Percentiles rank a stretch among this genome's conserved stretches.
Evolutionary conservation across 2,329 filamentous ascomycete species (phyloP).

Genomic region (Sporothrix dimorphospora): DNA sequence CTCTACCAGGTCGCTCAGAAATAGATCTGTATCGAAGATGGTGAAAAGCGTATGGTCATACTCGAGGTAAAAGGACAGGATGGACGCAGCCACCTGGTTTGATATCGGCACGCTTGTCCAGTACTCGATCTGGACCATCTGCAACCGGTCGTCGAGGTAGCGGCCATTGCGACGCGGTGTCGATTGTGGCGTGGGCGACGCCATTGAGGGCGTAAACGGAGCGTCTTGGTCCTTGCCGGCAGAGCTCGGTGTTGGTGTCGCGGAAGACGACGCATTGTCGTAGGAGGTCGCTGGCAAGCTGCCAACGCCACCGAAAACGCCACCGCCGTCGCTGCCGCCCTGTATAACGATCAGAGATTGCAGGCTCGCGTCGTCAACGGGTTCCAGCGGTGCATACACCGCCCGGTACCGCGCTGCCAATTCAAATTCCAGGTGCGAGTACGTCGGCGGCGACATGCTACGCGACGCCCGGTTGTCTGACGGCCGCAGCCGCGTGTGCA

Average conservation of each 20-base stretch:
- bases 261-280: neutral
- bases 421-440: neutral
- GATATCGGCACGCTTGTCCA: constrained; percentile 33
- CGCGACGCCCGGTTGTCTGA: neutral
- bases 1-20: neutral
- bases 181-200: neutral
- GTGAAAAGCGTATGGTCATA: constrained; percentile 30
- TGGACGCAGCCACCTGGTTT: constrained; percentile 27
- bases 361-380: neutral
- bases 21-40: constrained; percentile 25
- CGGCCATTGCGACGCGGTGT: neutral
- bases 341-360: neutral
- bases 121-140: constrained; percentile 13
- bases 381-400: neutral
- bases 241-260: neutral
- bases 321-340: neutral
- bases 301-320: neutral
- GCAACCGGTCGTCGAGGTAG: constrained; percentile 18
- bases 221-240: neutral
- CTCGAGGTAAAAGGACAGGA: constrained; percentile 31
- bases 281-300: neutral
- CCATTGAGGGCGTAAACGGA: neutral
- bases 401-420: constrained; percentile 7
- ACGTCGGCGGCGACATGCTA: constrained; percentile 1
- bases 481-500: constrained; percentile 12